Evolutionary conservation across 257 asterid species (phyloP).

Genomic region (Ocimum tenuiflorum): DNA sequence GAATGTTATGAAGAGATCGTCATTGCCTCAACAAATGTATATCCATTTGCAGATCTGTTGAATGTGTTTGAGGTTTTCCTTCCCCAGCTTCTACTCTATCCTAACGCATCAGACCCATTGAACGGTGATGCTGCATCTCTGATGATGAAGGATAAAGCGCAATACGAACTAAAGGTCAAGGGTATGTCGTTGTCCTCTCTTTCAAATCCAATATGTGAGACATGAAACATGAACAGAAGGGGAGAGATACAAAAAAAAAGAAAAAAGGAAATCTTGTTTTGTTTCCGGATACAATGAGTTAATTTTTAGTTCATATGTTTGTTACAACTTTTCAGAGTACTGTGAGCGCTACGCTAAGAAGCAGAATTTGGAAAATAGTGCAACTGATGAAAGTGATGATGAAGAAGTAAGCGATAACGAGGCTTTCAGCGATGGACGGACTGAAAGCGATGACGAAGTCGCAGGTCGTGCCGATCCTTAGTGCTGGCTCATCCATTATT

Average conservation of each 20-base stretch:
- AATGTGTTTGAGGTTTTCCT: conserved; percentile 92
- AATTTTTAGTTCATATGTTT: background rate
- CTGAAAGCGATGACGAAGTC: conserved; percentile 52
- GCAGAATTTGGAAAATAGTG: conserved; percentile 36
- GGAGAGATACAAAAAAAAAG: too few species aligned
- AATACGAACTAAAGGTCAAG: conserved; percentile 76
- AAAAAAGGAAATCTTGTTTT: too few species aligned
- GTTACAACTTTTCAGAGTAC: conserved; percentile 53
- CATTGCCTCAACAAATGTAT: too few species aligned
- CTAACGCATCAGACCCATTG: conserved; percentile 81
- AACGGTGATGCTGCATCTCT: conserved; percentile 95
- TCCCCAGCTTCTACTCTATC: conserved; percentile 89
- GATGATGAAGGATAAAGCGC: conserved; percentile 73
- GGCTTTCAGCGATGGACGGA: conserved; percentile 50
- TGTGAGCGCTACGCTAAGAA: conserved; percentile 80
- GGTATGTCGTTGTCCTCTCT: conserved; percentile 31
- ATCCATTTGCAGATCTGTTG: conserved; percentile 58
- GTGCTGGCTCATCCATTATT: background rate
- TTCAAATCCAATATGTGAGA: background rate
- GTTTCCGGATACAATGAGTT: too few species aligned
- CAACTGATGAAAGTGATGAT: conserved; percentile 33
- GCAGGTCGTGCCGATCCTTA: conserved; percentile 57
- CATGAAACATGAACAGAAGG: too few species aligned
- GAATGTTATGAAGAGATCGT: too few species aligned
- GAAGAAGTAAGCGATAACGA: conserved; percentile 61